Percentiles rank a stretch among this genome's conserved stretches.
Conservation (phyloP, 2,329 filamentous ascomycete genomes). For the Colletotrichum lini region DNA sequence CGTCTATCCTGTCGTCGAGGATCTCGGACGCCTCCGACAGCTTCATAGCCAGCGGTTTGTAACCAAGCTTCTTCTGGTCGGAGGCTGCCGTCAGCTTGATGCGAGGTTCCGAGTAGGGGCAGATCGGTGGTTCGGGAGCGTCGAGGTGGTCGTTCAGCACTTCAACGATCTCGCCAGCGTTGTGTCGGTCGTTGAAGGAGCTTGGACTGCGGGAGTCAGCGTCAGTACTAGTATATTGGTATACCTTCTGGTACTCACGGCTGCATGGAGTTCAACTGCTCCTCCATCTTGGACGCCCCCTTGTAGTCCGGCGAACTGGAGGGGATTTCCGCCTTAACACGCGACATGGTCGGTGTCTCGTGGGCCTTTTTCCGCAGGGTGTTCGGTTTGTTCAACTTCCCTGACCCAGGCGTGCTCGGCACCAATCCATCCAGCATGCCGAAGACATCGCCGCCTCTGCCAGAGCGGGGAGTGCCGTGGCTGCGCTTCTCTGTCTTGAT, state of each 20-base stretch:
- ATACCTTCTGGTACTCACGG: conserved; percentile 51
- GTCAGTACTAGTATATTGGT: not conserved
- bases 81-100: conserved; percentile 89
- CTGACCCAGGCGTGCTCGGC: conserved; percentile 70
- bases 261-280: conserved; percentile 56
- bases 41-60: conserved; percentile 96
- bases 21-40: conserved; percentile 92
- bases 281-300: conserved; percentile 56
- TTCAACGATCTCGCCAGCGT: conserved; percentile 86
- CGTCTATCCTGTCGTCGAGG: conserved; percentile 94
- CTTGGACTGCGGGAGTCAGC: conserved; percentile 59
- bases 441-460: conserved; percentile 79
- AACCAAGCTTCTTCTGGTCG: conserved; percentile 90
- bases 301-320: conserved; percentile 62
- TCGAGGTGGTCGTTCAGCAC: conserved; percentile 84
- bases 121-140: conserved; percentile 77
- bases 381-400: conserved; percentile 45
- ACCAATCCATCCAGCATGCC: conserved; percentile 84
- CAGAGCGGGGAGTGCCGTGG: conserved; percentile 74
- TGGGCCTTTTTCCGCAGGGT: conserved; percentile 54
- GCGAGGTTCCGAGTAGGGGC: conserved; percentile 80
- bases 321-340: conserved; percentile 59
- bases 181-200: conserved; percentile 81
- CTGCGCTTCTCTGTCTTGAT: conserved; percentile 74
- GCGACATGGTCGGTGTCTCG: conserved; percentile 64